Evolutionary conservation across 176 grass and related monocot species (phyloP), one percentile per base, ranked within the genome.

Genomic region (Guadua angustifolia): DNA sequence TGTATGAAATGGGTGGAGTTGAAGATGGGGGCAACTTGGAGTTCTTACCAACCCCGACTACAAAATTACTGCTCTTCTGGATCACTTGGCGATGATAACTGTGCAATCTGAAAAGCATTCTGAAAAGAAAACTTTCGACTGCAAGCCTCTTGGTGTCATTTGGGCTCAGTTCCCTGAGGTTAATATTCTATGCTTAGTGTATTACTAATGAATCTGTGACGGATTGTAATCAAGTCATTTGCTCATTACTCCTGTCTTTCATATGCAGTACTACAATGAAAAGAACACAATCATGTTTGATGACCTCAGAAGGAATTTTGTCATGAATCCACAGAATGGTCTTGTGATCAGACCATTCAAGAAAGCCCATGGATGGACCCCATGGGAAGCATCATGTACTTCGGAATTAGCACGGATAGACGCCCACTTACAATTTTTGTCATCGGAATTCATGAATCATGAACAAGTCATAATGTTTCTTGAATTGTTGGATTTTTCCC

Each of bases 1-100:
- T 96, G 97, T 69, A 99, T 95, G 96, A 99, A 94, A 91, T 99
- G 97, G 97, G 93, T 96, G 53, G 91, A 94, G 66, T 75, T 92
- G 88, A 99, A 99, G 86, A 99, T 99, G 97, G 93, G 93, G 80
- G 17, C 93, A 94, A 72, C 89, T 96, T 68, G 93, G 97, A 9
- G 93, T 99, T 90, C 93, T 99, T 46, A 76, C 55, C 45, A 92
- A 96, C 74, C 89, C 93, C 5, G 89, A 91, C 52, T 99, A 99
- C 84, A 99, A 99, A 86, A 96, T 96, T 69, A 92, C 97, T 79
- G 97, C 97, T 76, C 89, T 99, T 77, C 50, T 99, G 83, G 97
- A 99, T 94, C 97, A 99, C 42, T 66, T 99, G 82, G 97, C 93
- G 32, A 99, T 99, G 97, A 99, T 96, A 76, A 99, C 97, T 1